Base-by-base conservation (phyloP, 1,284 basidiomycete species). In the Anthracocystis panici-leucophaei region DNA sequence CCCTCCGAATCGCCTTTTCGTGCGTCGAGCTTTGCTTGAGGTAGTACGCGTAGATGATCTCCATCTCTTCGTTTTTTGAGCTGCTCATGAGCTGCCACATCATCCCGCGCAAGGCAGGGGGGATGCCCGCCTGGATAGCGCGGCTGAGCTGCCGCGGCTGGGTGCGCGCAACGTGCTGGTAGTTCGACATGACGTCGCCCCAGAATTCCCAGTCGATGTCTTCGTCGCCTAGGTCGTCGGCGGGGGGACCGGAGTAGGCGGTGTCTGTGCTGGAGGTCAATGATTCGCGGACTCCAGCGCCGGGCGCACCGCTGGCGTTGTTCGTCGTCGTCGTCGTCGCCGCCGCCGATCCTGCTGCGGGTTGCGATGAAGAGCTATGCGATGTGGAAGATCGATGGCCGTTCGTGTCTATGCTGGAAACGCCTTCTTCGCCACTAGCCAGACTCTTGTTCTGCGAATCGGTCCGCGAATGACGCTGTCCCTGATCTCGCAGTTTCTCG, bases 1-100 rank as follows among this genome's bases (percentile, higher is more conserved):
- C 96, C 60, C 96, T 90, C 41, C 90, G 89, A 59, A 99, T 99
- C 3, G 94, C 90, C 84, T 98, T 98, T 84, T 99, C 97, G 79
- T 98, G 94, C 12, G 91, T 86, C 75, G 92, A 95, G 0, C 89
- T 87, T 79, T 93, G 91, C 85, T 94, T 96, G 57, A 99, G 86
- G 23, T 97, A 88, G 45, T 70, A 89, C 48, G 95, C 88, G 86
- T 99, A 99, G 18, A 91, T 90, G 65, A 89, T 89, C 86, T 99
- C 97, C 23, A 98, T 88, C 76, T 92, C 91, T 8, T 89, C 87
- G 79, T 97, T 94, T 86, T 99, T 7, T 93, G 93, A 29, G 92
- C 93, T 59, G 54, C 66, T 94, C 95, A 99, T 97, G 85, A 98
- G 89, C 85, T 99, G 96, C 96, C 96, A 99, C 87, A 97, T 92